Base-by-base conservation (phyloP, 2,329 filamentous ascomycete species). In the Akanthomyces uredinophilus region DNA sequence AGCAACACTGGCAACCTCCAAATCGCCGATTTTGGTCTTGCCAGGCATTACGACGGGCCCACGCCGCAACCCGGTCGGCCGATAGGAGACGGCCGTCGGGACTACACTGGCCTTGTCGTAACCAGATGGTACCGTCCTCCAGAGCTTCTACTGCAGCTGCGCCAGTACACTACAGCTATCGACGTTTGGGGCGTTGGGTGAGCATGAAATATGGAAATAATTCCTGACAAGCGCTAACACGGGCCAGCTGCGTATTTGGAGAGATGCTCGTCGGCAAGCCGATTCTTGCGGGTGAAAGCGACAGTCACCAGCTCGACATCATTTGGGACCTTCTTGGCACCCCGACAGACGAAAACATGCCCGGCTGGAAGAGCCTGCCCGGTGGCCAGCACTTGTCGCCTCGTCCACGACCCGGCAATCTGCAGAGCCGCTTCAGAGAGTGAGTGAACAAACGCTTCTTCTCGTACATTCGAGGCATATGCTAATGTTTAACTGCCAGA, bases 131-230 rank as follows among this genome's bases (percentile, higher is more conserved):
- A 99, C 73, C 84, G 95, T 27, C 95, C 95, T 39, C 95, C 95
- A 0, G 95, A 99, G 81, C 81, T 99, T 44, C 80, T 99, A 37
- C 82, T 99, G 54, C 90, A 94, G 66, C 81, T 99, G 37, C 88
- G 92, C 69, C 87, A 87, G 67, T 99, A 99, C 75, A 99, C 95
- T n/a, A 92, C 93, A 16, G 93, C 95, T 11, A 97, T 99, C 70
- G 95, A 99, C 75, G 87, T 99, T 77, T 99, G 95, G 95, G 95
- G 95, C 68, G 94, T 97, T 68, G 95, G 94, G 90, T 93, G 81
- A 79, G 86, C 73, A 57, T 58, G 16, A 32, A 20, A 10, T 8
- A 41, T 58, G 4, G 7, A 5, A 29, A 22, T 5, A 13, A 8
- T 16, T 41, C 60, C 8, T 8, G 20, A 14, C 1, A 22, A n/a